Evolutionary conservation across 2,329 filamentous ascomycete genomes (phyloP).

Genomic region (Fusarium robinianum): DNA sequence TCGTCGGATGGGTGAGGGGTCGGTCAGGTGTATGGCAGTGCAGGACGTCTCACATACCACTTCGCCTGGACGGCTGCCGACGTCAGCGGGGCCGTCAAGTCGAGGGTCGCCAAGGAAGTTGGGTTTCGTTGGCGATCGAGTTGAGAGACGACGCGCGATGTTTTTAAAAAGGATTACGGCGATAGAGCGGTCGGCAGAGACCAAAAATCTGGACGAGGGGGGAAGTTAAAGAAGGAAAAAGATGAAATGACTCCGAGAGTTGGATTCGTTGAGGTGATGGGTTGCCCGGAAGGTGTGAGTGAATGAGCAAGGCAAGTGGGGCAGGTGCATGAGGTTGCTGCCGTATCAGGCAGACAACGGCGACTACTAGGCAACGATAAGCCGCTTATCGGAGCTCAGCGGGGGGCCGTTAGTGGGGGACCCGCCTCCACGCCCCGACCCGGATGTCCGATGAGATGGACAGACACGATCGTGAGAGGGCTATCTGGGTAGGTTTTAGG

Average conservation of each 20-base stretch:
- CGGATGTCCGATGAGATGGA: not conserved
- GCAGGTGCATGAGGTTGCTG: constrained; percentile 34
- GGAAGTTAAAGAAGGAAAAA: constrained; percentile 9
- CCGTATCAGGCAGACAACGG: constrained; percentile 41
- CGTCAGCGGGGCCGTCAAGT: constrained; percentile 23
- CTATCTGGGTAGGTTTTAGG: too few relatives aligned
- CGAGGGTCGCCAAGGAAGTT: constrained; percentile 2
- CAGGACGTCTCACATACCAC: constrained; percentile 23
- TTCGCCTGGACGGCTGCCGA: constrained; percentile 15
- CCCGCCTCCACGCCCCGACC: not conserved
- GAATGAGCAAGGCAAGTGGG: constrained; percentile 39
- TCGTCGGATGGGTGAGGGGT: constrained; percentile 21
- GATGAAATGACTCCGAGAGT: constrained; percentile 15
- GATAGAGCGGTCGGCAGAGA: constrained; percentile 1
- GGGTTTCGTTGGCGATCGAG: not conserved
- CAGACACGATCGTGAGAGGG: too few relatives aligned
- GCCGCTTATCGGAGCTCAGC: constrained; percentile 34
- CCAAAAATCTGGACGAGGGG: constrained; percentile 14
- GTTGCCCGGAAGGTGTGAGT: constrained; percentile 34
- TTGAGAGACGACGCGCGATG: not conserved
- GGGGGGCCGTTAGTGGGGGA: constrained; percentile 22
- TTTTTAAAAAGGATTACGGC: not conserved
- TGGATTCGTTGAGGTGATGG: constrained; percentile 28
- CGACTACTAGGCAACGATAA: constrained; percentile 39
- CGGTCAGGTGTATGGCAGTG: constrained; percentile 15